Evolutionary conservation across 108 stramenopile species (phyloP), one percentile per base, ranked within the genome.

Genomic region (Mayamaea pseudoterrestris): DNA sequence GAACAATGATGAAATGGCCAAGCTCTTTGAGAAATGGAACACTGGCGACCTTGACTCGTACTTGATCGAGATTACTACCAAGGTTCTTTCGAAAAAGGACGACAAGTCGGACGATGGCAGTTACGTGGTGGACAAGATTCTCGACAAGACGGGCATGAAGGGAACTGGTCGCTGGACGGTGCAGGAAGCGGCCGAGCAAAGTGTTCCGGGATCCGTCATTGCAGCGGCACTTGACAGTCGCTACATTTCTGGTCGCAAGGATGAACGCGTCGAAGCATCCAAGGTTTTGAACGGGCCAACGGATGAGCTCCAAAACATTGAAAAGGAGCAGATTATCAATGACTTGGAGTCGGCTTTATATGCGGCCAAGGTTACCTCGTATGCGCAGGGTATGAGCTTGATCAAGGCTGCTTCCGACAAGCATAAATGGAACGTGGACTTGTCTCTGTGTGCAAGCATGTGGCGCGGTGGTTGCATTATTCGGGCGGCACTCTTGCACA

Each of bases 381-480:
- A 99, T 48, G 96, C 98, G 0, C 98, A 98, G 64, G 98, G 98
- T 41, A 60, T 97, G 62, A 66, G 80, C 17, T 73, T 94, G 45
- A 97, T 99, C 77, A 73, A 71, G 53, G 68, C 79, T 16, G 90
- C 89, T 11, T 88, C 90, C 20, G 84, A 94, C 16, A 68, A 90
- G 55, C 57, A 73, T 44, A 76, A 66, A 35, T 99, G 98, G 98
- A 57, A 74, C 54, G 80, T 97, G 7, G 79, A 97, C 63, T 62
- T 96, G 18, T 60, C 67, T 11, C 83, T 93, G 50, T 97, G 96
- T 63, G 89, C 93, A 27, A 80, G 85, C 35, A 94, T 97, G 84
- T 99, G 98, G 98, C 90, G 88, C 44, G 98, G 98, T 37, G 98
- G 98, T 28, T 99, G 98, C 72, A 99, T 99, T 65, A 99, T 99